These are phyloP conservation scores for Coemansia reversa DNA, from an alignment of 192 early-diverging fungal species.

Conservation along the genomic window DNA sequence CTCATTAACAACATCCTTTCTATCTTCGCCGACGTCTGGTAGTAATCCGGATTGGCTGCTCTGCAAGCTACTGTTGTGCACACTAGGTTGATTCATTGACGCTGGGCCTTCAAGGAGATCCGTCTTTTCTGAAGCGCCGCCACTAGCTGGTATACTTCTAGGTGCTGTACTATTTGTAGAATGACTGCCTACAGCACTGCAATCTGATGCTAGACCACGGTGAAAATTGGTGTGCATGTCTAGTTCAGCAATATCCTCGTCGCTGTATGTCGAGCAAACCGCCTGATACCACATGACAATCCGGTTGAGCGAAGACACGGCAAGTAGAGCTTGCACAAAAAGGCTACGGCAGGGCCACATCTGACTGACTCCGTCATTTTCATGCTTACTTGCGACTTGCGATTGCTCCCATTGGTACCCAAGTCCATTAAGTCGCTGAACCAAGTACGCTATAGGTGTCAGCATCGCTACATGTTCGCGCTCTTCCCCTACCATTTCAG, in stretches of 20 bases:
- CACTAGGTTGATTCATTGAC: too few species aligned
- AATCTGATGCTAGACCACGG: not conserved
- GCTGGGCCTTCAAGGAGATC: too few species aligned
- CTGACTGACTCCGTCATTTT: conserved; percentile 1
- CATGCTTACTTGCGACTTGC: not conserved
- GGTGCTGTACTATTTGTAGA: not conserved
- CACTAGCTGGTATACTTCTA: too few species aligned
- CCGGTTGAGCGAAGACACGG: conserved; percentile 48
- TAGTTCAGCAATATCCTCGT: conserved; percentile 29
- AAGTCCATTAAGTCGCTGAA: conserved; percentile 31
- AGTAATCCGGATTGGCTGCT: too few species aligned
- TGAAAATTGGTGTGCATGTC: conserved; percentile 14
- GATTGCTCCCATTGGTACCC: conserved; percentile 36
- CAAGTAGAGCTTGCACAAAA: conserved; percentile 37
- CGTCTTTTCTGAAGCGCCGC: too few species aligned
- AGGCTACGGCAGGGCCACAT: conserved; percentile 46
- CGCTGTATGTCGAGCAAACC: conserved; percentile 38
- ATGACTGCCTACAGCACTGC: not conserved
- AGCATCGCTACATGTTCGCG: conserved; percentile 12
- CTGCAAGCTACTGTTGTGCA: too few species aligned
- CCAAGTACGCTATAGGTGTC: conserved; percentile 37
- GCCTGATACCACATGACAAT: conserved; percentile 43
- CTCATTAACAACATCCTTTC: too few species aligned
- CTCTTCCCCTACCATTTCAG: conserved; percentile 7
- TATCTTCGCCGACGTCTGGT: too few species aligned